Evolutionary conservation across 2,329 filamentous ascomycete species (phyloP).

Genomic region (Phialocephala sp.): DNA sequence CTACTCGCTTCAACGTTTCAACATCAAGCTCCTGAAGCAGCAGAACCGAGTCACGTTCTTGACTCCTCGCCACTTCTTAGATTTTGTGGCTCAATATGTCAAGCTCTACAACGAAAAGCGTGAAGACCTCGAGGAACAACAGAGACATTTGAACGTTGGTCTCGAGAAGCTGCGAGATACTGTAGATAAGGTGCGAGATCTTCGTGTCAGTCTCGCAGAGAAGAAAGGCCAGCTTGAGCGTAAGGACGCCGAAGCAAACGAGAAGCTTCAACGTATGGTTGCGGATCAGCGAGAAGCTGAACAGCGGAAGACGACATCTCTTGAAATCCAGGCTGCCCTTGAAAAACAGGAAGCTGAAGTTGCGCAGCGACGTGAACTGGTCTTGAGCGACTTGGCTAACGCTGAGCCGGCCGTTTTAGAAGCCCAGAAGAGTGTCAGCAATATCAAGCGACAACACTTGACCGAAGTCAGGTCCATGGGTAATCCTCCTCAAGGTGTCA

Average conservation of each 20-base stretch:
- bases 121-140: slow-evolving; percentile 97
- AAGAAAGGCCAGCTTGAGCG: slow-evolving; percentile 93
- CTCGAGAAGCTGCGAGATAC: slow-evolving; percentile 97
- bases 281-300: slow-evolving; percentile 95
- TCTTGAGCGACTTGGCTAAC: slow-evolving; percentile 83
- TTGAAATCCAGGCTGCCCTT: slow-evolving; percentile 86
- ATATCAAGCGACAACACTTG: slow-evolving; percentile 96
- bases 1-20: slow-evolving; percentile 91
- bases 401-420: slow-evolving; percentile 93
- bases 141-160: slow-evolving; percentile 96
- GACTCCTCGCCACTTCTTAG: slow-evolving; percentile 94
- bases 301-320: slow-evolving; percentile 82
- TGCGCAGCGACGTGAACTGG: slow-evolving; percentile 79
- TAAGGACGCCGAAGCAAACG: slow-evolving; percentile 94
- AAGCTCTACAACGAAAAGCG: slow-evolving; percentile 98
- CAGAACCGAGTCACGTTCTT: slow-evolving; percentile 93
- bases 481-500: slow-evolving; percentile 88
- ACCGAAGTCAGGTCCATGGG: slow-evolving; percentile 98
- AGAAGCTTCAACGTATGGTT: slow-evolving; percentile 97
- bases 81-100: slow-evolving; percentile 98
- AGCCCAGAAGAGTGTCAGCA: slow-evolving; percentile 94
- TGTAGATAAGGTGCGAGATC: slow-evolving; percentile 93
- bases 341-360: slow-evolving; percentile 92
- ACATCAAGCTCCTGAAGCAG: slow-evolving; percentile 84
- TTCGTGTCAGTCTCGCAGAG: slow-evolving; percentile 87